Evolutionary conservation across 345 rosid genomes (phyloP), one percentile per base, ranked within the genome.

Genomic region (Camelina laxa): DNA sequence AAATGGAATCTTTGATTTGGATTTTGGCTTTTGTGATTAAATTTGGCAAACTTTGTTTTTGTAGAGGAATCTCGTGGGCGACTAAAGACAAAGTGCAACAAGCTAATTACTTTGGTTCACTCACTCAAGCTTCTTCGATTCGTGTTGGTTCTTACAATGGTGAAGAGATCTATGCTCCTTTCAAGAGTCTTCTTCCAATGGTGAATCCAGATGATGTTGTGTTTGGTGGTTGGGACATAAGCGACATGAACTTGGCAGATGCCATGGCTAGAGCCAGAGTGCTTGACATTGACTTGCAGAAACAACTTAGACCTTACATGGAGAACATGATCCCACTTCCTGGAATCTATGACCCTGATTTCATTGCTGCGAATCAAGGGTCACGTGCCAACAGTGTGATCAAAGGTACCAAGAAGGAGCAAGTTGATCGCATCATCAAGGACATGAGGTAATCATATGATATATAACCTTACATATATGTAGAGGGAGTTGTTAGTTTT

Each of bases 141-240:
- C 75, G 99, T 10, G 94, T 92, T 74, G 99, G 99, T 65, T 95
- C 99, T 51, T 95, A 78, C 87, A 90, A 95, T 79, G 99, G 99
- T 22, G 99, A 95, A 75, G 99, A 95, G 85, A 95, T 92, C 45
- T 86, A 90, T 74, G 98, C 98, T 71, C 99, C 99, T 24, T 95
- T 95, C 79, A 95, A 90, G 88, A 95, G 97, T 82, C 92, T 95
- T 9, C 87, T 92, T 22, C 99, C 99, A 31, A 85, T 92, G 99
- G 99, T 91, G 82, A 96, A 88, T 79, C 99, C 98, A 0, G 96
- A 92, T 74, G 86, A 91, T 48, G 79, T 96, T 57, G 96, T 96
- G 61, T 89, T 92, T 79, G 99, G 97, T 22, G 98, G 99, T 45
- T 96, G 99, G 99, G 99, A 96, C 84, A 96, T 96, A 57, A 96